Evolutionary conservation across 1,139 yeast genomes (phyloP).

Genomic region (Hemisphaericaspora lyxosophila): DNA sequence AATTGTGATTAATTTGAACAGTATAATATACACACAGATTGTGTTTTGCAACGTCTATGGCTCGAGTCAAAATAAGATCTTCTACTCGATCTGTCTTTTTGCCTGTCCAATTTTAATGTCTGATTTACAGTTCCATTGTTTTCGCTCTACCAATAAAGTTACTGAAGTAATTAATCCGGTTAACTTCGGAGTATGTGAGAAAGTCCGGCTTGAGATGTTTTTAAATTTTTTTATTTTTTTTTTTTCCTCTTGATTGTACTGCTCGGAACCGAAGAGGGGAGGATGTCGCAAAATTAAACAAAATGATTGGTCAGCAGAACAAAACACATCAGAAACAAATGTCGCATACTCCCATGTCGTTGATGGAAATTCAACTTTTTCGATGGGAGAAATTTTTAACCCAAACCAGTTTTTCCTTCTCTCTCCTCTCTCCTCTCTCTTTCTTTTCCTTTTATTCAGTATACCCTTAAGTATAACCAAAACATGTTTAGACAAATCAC

Average conservation of each 20-base stretch:
- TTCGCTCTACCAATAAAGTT: neutral
- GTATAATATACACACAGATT: too few species aligned
- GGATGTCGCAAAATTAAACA: constrained; percentile 1
- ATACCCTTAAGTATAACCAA: constrained; percentile 2
- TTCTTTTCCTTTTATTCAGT: neutral
- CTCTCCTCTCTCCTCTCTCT: neutral
- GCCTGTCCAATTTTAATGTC: too few species aligned
- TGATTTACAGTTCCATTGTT: too few species aligned
- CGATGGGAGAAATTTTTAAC: neutral
- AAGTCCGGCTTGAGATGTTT: constrained; percentile 2
- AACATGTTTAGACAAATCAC: constrained; percentile 47
- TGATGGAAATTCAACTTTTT: neutral
- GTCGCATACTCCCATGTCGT: neutral
- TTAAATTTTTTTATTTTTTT: too few species aligned
- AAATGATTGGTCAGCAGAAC: neutral
- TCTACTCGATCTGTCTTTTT: too few species aligned
- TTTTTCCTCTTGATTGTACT: neutral
- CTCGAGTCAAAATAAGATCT: too few species aligned
- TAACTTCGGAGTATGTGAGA: neutral
- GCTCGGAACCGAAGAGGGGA: constrained; percentile 4
- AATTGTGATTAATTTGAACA: too few species aligned
- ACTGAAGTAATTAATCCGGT: constrained; percentile 1
- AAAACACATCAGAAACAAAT: neutral
- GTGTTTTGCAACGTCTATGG: too few species aligned
- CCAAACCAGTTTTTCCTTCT: neutral